These are phyloP conservation scores for Hemerocallis citrina DNA, from an alignment of 106 monocot species.

Conservation along the genomic window DNA sequence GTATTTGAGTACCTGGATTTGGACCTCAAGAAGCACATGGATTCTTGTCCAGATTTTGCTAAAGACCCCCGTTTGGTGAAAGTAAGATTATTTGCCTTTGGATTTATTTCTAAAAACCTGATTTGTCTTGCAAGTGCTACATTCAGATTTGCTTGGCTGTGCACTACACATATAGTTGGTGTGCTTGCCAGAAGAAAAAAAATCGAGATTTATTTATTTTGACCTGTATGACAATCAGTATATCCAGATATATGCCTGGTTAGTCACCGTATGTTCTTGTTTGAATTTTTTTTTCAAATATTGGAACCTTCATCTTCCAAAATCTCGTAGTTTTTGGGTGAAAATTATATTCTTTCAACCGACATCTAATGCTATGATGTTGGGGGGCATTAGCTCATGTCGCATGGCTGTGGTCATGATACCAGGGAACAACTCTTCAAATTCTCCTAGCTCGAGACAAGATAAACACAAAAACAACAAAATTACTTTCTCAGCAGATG, in stretches of 20 bases:
- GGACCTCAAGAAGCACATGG: slow-evolving; percentile 99
- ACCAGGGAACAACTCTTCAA: too few relatives aligned
- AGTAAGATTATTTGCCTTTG: slow-evolving; percentile 28
- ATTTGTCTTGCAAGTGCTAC: neutral
- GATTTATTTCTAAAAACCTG: neutral
- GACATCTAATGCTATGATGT: too few relatives aligned
- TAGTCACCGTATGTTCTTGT: neutral
- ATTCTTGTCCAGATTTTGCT: slow-evolving; percentile 86
- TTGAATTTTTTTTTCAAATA: neutral
- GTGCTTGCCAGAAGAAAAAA: neutral
- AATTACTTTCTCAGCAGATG: neutral
- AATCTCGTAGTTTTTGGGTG: neutral
- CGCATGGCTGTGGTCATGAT: too few relatives aligned
- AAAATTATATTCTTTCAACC: neutral
- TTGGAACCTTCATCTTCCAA: neutral
- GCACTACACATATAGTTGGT: neutral
- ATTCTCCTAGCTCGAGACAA: too few relatives aligned
- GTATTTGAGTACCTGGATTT: slow-evolving; percentile 98
- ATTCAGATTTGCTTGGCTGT: neutral
- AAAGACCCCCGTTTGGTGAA: slow-evolving; percentile 71
- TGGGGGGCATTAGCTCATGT: too few relatives aligned
- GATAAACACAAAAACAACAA: too few relatives aligned
- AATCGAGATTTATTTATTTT: neutral
- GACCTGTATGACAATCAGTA: neutral
- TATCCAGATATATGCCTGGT: neutral